Evolutionary conservation across 2,329 filamentous ascomycete species (phyloP).

Genomic region (Aureobasidium namibiae): DNA sequence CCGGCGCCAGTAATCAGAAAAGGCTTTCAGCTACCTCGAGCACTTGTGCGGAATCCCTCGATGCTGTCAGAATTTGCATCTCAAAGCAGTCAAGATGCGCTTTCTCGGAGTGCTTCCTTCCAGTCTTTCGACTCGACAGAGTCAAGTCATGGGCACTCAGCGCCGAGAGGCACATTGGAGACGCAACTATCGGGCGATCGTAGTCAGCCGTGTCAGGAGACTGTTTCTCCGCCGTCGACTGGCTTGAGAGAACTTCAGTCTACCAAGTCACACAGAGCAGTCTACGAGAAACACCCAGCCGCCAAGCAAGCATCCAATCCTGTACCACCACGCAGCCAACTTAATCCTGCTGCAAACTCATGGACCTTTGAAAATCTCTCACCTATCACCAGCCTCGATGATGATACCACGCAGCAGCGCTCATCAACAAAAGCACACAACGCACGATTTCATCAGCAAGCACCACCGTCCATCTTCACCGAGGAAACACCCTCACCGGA

Average conservation of each 20-base stretch:
- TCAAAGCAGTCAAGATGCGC: neutral
- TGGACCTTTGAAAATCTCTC: neutral
- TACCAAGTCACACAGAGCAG: too few relatives aligned
- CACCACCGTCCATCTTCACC: neutral
- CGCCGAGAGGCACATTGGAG: too few relatives aligned
- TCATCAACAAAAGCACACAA: too few relatives aligned
- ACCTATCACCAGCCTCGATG: too few relatives aligned
- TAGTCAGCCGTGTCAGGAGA: too few relatives aligned
- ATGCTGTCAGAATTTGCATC: neutral
- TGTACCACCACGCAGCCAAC: neutral
- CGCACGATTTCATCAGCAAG: too few relatives aligned
- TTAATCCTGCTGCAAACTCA: neutral
- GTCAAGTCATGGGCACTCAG: neutral
- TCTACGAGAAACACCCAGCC: too few relatives aligned
- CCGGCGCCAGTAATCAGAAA: neutral
- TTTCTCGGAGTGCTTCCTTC: neutral
- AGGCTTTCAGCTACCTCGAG: neutral
- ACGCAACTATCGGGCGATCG: too few relatives aligned
- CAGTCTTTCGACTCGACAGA: neutral
- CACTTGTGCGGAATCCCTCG: neutral
- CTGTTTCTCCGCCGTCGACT: too few relatives aligned
- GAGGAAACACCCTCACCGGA: neutral
- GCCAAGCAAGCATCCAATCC: neutral
- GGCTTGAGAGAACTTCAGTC: too few relatives aligned
- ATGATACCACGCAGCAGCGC: too few relatives aligned